Percentiles rank a stretch among this genome's conserved stretches.
phyloP scores from a whole-genome alignment of 352 stramenopile genomes.

The Blastocystis sp. region DNA sequence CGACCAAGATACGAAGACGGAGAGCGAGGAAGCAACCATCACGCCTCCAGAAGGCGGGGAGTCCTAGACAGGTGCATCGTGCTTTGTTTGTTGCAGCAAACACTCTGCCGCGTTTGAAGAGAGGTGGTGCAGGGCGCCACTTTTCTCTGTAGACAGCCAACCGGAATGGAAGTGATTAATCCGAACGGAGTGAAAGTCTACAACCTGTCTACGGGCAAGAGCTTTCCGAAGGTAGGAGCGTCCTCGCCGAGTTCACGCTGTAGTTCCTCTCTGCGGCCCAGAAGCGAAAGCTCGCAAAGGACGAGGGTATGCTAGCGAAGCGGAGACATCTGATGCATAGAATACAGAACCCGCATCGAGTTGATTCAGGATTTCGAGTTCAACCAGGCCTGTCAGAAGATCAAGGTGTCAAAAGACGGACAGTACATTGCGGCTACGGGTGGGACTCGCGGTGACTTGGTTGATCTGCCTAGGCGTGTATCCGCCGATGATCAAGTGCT shows the following conservation, averaged over 20 bases:
- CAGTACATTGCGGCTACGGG: slow-evolving; percentile 87
- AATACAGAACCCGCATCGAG: slow-evolving; percentile 85
- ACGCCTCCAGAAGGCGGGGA: not conserved
- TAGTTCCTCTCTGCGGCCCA: slow-evolving; percentile 64
- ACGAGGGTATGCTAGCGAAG: slow-evolving; percentile 56
- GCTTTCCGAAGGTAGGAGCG: slow-evolving; percentile 74
- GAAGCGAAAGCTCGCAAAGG: slow-evolving; percentile 58
- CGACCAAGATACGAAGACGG: not conserved
- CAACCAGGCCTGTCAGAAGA: slow-evolving; percentile 82
- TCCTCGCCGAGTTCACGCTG: not conserved
- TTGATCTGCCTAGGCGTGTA: slow-evolving; percentile 84
- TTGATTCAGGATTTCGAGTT: slow-evolving; percentile 99
- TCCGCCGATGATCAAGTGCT: slow-evolving; percentile 90
- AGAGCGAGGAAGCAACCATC: slow-evolving; percentile 1
- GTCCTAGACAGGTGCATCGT: not conserved
- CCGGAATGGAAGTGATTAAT: slow-evolving; percentile 67
- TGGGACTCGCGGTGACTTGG: not conserved
- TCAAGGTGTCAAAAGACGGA: slow-evolving; percentile 89
- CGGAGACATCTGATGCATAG: not conserved
- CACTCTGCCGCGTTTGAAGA: too few species aligned
- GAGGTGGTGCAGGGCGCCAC: too few species aligned
- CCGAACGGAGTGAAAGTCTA: slow-evolving; percentile 84
- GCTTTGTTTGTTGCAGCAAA: too few species aligned
- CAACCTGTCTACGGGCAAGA: slow-evolving; percentile 85
- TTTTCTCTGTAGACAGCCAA: not conserved